Evolutionary conservation across 192 early-diverging fungal genomes (phyloP).

Genomic region (Linnemannia schmuckeri): DNA sequence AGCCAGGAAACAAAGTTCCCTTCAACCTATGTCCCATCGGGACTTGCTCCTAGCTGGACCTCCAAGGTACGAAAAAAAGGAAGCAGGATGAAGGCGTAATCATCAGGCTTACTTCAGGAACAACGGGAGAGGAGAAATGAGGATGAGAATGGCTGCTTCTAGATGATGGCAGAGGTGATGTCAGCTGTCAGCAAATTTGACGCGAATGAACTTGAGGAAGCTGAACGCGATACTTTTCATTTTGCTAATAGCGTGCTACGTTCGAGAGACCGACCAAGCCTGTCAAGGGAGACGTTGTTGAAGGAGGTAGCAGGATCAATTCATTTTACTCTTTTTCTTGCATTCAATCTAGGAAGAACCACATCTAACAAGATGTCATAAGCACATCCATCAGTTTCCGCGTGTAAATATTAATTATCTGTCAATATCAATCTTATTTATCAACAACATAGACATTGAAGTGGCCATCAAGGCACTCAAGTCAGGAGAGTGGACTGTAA

Average conservation of each 20-base stretch:
- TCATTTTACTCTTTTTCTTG: background rate
- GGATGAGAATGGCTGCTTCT: background rate
- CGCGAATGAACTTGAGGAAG: background rate
- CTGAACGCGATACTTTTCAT: background rate
- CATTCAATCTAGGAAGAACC: background rate
- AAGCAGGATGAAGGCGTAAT: background rate
- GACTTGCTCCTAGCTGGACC: constrained; percentile 44
- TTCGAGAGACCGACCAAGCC: constrained; percentile 46
- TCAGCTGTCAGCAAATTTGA: too few relatives aligned
- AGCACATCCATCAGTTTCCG: background rate
- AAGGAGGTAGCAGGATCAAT: constrained; percentile 35
- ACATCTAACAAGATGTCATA: background rate
- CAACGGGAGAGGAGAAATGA: background rate
- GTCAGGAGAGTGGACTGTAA: constrained; percentile 53
- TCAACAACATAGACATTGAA: constrained; percentile 45
- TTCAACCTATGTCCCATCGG: constrained; percentile 32
- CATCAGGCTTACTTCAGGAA: background rate
- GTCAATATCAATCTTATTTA: background rate
- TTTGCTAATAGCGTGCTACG: constrained; percentile 26
- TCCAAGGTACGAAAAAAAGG: constrained; percentile 41
- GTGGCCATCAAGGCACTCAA: constrained; percentile 61
- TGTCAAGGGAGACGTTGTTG: constrained; percentile 17
- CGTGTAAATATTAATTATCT: constrained; percentile 1
- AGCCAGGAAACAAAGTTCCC: constrained; percentile 36
- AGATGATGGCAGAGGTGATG: background rate